These are phyloP conservation scores for Starmera amethionina DNA, from an alignment of 805 yeast genomes.

Conservation along the genomic window DNA sequence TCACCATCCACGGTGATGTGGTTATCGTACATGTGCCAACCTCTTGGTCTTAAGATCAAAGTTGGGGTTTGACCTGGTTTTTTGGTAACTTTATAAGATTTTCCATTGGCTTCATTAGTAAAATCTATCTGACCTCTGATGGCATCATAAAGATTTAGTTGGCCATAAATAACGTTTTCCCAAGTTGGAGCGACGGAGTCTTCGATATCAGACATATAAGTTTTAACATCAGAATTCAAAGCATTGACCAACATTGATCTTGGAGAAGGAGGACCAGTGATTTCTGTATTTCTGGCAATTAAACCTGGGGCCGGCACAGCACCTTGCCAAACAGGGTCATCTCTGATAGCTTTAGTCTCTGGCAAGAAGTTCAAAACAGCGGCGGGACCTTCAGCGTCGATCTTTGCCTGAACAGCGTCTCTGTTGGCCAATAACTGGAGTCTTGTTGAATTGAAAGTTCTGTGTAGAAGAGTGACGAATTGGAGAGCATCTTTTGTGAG, in stretches of 20 bases:
- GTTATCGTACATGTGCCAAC: slow-evolving; percentile 76
- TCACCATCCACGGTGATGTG: slow-evolving; percentile 65
- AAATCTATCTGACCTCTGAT: slow-evolving; percentile 56
- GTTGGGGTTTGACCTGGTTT: slow-evolving; percentile 53
- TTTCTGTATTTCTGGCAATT: slow-evolving; percentile 67
- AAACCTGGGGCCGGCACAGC: slow-evolving; percentile 65
- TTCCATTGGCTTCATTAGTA: slow-evolving; percentile 21
- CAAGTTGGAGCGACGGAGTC: slow-evolving; percentile 87
- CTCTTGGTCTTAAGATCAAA: slow-evolving; percentile 77
- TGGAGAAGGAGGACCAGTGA: slow-evolving; percentile 73
- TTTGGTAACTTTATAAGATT: slow-evolving; percentile 22
- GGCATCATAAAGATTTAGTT: slow-evolving; percentile 67
- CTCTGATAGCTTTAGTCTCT: slow-evolving; percentile 58
- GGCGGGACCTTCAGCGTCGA: slow-evolving; percentile 40
- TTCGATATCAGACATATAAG: slow-evolving; percentile 82
- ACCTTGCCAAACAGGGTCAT: slow-evolving; percentile 70
- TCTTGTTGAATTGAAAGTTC: slow-evolving; percentile 57
- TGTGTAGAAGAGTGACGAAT: slow-evolving; percentile 61
- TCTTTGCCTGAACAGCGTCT: slow-evolving; percentile 42
- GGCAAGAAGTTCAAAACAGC: slow-evolving; percentile 47
- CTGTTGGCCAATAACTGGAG: slow-evolving; percentile 50
- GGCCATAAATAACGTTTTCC: slow-evolving; percentile 69
- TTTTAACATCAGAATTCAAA: slow-evolving; percentile 65
- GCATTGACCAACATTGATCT: slow-evolving; percentile 81
- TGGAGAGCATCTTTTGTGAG: slow-evolving; percentile 40